Base-by-base conservation (phyloP, 108 stramenopile genomes). In the Thalassiosira profunda region DNA sequence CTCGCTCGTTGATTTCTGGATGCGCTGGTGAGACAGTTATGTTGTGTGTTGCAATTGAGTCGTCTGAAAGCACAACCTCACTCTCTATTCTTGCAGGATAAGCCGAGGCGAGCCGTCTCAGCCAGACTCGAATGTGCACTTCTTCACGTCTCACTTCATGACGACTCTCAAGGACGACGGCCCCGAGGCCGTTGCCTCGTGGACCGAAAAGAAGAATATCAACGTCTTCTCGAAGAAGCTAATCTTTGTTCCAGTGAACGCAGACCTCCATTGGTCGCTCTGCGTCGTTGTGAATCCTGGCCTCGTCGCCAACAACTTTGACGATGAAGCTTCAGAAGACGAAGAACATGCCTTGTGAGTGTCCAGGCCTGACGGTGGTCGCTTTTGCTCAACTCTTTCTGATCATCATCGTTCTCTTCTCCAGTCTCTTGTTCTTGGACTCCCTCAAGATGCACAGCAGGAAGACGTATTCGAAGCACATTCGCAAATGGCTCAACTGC, bases 161-260 rank as follows among this genome's bases (percentile, higher is more conserved):
- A 82, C 92, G n/a, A 92, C 84, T 0, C 74, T 96, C 15, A 46
- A 58, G 9, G 59, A 81, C 10, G 76, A 91, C 17, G 92, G 92
- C 31, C 41, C 56, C 6, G 55, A 79, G 36, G 88, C 84, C 12
- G 92, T 96, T 5, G 56, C 76, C 21, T 86, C 87, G 1, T 96
- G 95, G 95, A 94, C 91, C 1, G 61, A 58, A 7, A 72, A 76
- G 60, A 93, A 89, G 51, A 86, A 87, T 40, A 89, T 96, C 26
- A 81, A 97, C 67, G 81, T 99, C 10, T 98, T 99, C 64, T 34
- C 76, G 10, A 96, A 97, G 74, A 86, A 86, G 53, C 70, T 97
- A 7, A 82, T 98, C 21, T 89, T 98, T 60, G 78, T 99, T n/a
- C 98, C 98, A 0, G 84, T 99, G 51, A 96, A 96, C 74, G 91